These are phyloP conservation scores for Tulasnella calospora DNA, from an alignment of 768 basidiomycete species.

Conservation along the genomic window DNA sequence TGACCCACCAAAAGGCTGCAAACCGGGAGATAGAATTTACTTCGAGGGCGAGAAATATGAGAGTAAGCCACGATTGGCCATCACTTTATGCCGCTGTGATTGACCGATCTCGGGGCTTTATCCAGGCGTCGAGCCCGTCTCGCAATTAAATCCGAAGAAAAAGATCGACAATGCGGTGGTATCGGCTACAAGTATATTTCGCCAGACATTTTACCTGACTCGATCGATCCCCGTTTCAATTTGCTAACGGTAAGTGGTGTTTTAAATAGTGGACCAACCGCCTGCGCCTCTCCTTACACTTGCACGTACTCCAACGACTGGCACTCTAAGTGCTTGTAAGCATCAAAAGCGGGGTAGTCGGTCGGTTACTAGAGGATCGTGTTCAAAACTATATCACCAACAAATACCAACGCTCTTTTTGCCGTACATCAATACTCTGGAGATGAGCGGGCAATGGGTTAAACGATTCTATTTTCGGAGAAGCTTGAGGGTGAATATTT, in stretches of 20 bases:
- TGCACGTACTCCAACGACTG: conserved; percentile 5
- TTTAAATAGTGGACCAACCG: conserved; percentile 25
- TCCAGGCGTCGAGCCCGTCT: conserved; percentile 48
- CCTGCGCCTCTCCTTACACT: conserved; percentile 14
- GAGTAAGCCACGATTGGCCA: conserved; percentile 46
- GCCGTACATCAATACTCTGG: no score
- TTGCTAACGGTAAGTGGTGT: conserved; percentile 11
- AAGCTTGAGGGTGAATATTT: no score
- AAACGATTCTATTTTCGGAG: no score
- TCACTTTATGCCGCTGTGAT: neutral
- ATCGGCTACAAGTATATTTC: neutral
- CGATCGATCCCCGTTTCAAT: neutral
- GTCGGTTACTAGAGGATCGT: neutral
- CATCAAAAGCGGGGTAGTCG: neutral
- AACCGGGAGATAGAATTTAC: conserved; percentile 90
- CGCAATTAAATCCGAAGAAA: conserved; percentile 96
- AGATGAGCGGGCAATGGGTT: no score
- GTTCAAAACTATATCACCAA: neutral
- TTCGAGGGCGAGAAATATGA: conserved; percentile 89
- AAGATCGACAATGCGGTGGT: conserved; percentile 57
- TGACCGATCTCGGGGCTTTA: neutral
- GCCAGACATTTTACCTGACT: no score
- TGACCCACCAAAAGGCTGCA: conserved; percentile 74
- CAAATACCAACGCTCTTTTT: neutral
- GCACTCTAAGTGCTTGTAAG: conserved; percentile 24